A percentile compares a stretch with the other conserved stretches of the same genome.
These are phyloP conservation scores for Clarireedia monteithiana DNA, from an alignment of 2,329 filamentous ascomycete species.

Conservation along the genomic window DNA sequence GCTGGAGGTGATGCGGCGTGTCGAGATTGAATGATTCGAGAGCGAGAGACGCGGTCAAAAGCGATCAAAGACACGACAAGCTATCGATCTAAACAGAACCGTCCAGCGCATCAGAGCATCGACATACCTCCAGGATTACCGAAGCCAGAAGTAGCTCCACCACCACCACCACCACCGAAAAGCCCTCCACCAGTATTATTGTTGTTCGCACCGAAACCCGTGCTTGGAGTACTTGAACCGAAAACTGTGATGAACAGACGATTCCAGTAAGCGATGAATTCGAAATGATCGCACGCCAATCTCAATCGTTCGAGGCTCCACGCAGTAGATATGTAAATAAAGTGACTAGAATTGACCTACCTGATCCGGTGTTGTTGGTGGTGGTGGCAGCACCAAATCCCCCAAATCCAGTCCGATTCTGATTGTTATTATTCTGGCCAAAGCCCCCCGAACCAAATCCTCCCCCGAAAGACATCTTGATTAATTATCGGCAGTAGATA, in stretches of 20 bases:
- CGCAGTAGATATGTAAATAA: neutral
- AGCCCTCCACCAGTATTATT: constrained; percentile 32
- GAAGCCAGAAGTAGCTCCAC: constrained; percentile 28
- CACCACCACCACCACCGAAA: constrained; percentile 23
- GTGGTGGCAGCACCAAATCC: constrained; percentile 37
- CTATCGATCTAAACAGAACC: constrained; percentile 16
- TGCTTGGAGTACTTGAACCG: constrained; percentile 31
- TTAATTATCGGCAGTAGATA: constrained; percentile 8
- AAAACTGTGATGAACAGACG: constrained; percentile 32
- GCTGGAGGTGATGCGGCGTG: neutral
- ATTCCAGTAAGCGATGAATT: constrained; percentile 29
- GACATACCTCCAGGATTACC: constrained; percentile 34
- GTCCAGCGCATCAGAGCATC: constrained; percentile 21
- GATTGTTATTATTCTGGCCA: constrained; percentile 45
- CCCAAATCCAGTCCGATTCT: constrained; percentile 46
- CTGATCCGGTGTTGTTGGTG: constrained; percentile 28
- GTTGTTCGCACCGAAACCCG: constrained; percentile 34
- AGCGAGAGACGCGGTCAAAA: constrained; percentile 5
- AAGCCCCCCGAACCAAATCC: constrained; percentile 42
- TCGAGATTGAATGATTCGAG: constrained; percentile 5
- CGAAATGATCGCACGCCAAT: constrained; percentile 12
- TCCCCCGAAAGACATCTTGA: constrained; percentile 31
- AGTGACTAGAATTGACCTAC: constrained; percentile 24
- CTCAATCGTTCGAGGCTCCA: neutral
- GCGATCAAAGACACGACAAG: constrained; percentile 6